Base-by-base conservation (phyloP, 805 yeast genomes). In the Wickerhamomyces tratensis region DNA sequence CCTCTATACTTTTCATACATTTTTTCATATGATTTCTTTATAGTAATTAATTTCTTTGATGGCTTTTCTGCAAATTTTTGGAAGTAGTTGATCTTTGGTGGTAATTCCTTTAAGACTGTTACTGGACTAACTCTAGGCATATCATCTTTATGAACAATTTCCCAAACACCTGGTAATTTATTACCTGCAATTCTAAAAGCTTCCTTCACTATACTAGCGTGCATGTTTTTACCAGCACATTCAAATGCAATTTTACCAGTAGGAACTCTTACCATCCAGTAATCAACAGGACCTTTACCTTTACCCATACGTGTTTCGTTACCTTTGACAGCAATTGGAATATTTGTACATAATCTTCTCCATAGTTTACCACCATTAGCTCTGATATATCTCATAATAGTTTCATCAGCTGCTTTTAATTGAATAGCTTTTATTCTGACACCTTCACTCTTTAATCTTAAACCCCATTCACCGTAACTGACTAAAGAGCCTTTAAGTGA, bases 261-360 rank as follows among this genome's bases (percentile, higher is more conserved):
- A 36, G 98, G 95, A 12, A 93, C 93, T 56, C 98, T 79, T 33
- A 81, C 85, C 55, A 95, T 94, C 98, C 98, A 93, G 68, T 87
- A 93, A 56, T 87, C 96, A 59, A 93, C 91, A 0, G 89, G 82
- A 65, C 98, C 98, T 66, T 93, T 93, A 69, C 98, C 98, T 64
- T 93, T 93, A 71, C 98, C 98, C 98, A 93, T 93, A 81, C 98
- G 93, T 10, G 96, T 87, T 62, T 93, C 96, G 63, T 93, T 93
- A 68, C 98, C 98, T 68, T 93, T 93, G 47, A 86, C 78, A 65
- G 96, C 88, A 11, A 93, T 95, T 0, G 98, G 93, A 42, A 87
- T 74, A 59, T 85, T 82, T 25, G 96, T 83, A 40, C 80, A 77
- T 43, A 89, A 70, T 58, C 98, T 77, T 52, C 91, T 81, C 74